Conservation (phyloP, 495 filamentous ascomycete genomes). For the Rostrohypoxylon terebratum region DNA sequence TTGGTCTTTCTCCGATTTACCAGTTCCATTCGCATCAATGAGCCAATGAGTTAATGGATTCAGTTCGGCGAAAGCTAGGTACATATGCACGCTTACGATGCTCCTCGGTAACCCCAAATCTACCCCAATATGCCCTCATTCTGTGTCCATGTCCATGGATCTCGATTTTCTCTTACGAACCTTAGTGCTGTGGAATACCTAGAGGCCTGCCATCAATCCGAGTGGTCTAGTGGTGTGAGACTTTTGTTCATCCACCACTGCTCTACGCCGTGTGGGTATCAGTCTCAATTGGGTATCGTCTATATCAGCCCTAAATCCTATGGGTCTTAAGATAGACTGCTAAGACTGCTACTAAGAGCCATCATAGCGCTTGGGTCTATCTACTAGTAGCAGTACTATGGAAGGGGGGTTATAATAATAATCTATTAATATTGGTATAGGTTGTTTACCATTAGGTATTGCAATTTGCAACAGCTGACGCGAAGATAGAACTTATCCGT, state of each 20-base stretch:
- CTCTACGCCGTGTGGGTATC: neutral
- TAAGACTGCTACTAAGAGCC: neutral
- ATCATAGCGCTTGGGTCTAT: constrained; percentile 2
- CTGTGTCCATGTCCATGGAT: neutral
- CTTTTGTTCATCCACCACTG: constrained; percentile 4
- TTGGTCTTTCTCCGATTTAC: constrained; percentile 20
- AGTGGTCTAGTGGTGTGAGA: constrained; percentile 3
- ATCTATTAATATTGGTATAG: neutral
- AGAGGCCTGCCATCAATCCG: neutral
- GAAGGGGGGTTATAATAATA: constrained; percentile 22
- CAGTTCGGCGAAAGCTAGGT: constrained; percentile 13
- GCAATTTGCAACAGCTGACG: constrained; percentile 11
- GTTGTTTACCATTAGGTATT: neutral
- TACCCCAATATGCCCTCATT: neutral
- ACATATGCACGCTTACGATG: constrained; percentile 8
- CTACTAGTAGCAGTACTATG: too few relatives aligned
- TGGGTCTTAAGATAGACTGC: neutral
- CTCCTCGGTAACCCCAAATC: neutral
- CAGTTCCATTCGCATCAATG: neutral
- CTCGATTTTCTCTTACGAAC: constrained; percentile 16
- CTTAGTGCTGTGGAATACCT: too few relatives aligned
- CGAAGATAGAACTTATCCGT: neutral
- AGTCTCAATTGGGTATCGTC: constrained; percentile 1
- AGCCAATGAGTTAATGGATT: neutral
- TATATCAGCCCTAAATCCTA: constrained; percentile 28